A percentile compares a stretch with the other conserved stretches of the same genome.
Conservation (phyloP, 345 rosid genomes). For the Anastatica hierochuntica region DNA sequence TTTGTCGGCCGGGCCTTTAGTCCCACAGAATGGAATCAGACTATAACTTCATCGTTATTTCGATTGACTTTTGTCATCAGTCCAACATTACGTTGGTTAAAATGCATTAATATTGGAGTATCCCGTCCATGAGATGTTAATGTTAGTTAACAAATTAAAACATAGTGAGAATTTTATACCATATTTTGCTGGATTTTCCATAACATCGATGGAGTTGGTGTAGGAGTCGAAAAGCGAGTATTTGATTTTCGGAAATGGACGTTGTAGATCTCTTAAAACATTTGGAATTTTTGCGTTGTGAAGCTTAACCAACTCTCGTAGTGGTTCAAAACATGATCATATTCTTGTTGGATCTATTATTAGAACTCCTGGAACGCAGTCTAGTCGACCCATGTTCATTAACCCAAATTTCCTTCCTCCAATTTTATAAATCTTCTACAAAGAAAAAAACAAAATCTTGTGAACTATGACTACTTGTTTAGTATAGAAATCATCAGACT, state of each 20-base stretch:
- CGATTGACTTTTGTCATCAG: no score
- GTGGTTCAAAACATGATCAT: slow-evolving; percentile 43
- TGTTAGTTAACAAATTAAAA: no score
- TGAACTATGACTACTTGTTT: no score
- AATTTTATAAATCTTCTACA: slow-evolving; percentile 45
- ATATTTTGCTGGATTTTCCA: slow-evolving; percentile 44
- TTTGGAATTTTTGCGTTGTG: slow-evolving; percentile 50
- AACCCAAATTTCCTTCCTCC: slow-evolving; percentile 76
- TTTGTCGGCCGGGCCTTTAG: no score
- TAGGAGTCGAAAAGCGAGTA: slow-evolving; percentile 47
- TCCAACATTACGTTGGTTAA: no score
- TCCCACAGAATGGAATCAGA: no score
- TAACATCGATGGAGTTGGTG: slow-evolving; percentile 24
- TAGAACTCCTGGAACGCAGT: slow-evolving; percentile 50
- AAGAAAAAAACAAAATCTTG: no score
- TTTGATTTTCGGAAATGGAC: slow-evolving; percentile 42
- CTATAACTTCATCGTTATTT: no score
- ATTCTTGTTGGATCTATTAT: slow-evolving; percentile 20
- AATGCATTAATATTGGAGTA: no score
- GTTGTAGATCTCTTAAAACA: slow-evolving; percentile 29
- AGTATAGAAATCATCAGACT: no score
- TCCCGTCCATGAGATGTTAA: no score
- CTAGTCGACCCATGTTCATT: slow-evolving; percentile 41
- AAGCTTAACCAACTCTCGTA: slow-evolving; percentile 28
- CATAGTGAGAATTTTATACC: slow-evolving; percentile 28